Evolutionary conservation across 495 filamentous ascomycete genomes (phyloP).

Genomic region (Collariella sp.): DNA sequence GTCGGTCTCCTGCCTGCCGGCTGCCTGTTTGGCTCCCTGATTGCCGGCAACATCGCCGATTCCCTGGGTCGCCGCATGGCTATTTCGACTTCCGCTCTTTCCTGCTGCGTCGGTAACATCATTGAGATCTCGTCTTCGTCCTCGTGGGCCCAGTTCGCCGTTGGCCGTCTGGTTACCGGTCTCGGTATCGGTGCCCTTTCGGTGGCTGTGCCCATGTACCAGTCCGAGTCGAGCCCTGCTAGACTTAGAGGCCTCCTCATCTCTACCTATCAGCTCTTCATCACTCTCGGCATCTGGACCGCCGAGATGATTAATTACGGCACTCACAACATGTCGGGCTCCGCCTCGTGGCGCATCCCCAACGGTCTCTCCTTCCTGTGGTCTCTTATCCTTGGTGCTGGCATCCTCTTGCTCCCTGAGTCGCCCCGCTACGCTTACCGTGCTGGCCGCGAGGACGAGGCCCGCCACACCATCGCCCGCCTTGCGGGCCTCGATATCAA

Average conservation of each 20-base stretch:
- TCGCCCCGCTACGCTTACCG: constrained; percentile 64
- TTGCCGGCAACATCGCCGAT: constrained; percentile 50
- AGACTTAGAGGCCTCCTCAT: constrained; percentile 62
- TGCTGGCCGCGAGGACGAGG: constrained; percentile 54
- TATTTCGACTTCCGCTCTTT: constrained; percentile 49
- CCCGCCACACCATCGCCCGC: constrained; percentile 58
- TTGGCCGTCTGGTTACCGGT: constrained; percentile 53
- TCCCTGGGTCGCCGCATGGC: constrained; percentile 37
- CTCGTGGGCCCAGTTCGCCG: constrained; percentile 45
- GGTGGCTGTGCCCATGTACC: constrained; percentile 66
- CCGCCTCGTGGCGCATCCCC: constrained; percentile 68
- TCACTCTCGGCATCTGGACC: constrained; percentile 77
- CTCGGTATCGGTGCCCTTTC: constrained; percentile 63
- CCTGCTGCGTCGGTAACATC: constrained; percentile 60
- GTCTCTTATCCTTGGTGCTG: constrained; percentile 61
- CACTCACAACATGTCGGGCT: constrained; percentile 43
- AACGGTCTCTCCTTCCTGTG: constrained; percentile 73
- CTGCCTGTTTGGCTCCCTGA: constrained; percentile 59
- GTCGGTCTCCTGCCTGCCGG: constrained; percentile 56
- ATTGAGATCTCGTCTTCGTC: constrained; percentile 52
- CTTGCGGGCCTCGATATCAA: constrained; percentile 60
- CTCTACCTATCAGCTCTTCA: constrained; percentile 75
- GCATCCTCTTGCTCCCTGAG: constrained; percentile 64
- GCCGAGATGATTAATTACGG: constrained; percentile 78
- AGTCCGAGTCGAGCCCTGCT: constrained; percentile 57